Percentiles rank a stretch among this genome's conserved stretches.
Conservation (phyloP, 352 stramenopile species). For the Pythium grandisporangium region DNA sequence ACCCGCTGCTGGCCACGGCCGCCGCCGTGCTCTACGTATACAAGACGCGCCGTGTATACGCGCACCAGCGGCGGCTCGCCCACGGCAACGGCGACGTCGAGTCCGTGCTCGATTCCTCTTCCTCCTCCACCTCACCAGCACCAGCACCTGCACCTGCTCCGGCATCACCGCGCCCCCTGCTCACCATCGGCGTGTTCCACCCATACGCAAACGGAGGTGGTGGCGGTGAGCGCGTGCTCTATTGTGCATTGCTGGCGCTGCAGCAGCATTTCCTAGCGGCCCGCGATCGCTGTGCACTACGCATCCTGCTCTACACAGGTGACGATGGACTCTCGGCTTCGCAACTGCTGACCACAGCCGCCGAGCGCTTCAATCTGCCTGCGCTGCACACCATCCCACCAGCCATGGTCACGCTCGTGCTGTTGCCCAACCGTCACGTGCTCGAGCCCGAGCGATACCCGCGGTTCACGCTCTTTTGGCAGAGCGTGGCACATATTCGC, state of each 20-base stretch:
- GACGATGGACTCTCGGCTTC: conserved; percentile 55
- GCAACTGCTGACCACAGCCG: conserved; percentile 68
- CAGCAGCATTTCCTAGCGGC: conserved; percentile 20
- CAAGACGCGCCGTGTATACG: conserved; percentile 30
- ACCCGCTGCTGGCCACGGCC: conserved; percentile 14
- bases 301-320: conserved; percentile 62
- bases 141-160: too few relatives aligned
- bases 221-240: conserved; percentile 98
- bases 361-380: conserved; percentile 83
- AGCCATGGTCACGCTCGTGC: conserved; percentile 58
- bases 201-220: conserved; percentile 93
- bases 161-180: conserved; percentile 4
- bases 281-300: conserved; percentile 12
- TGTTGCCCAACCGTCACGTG: conserved; percentile 47
- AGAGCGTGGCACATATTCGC: conserved; percentile 92
- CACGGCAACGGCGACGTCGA: not conserved
- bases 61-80: conserved; percentile 11
- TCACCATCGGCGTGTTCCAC: conserved; percentile 90
- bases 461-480: conserved; percentile 93
- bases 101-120: too few relatives aligned
- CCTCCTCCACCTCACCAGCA: too few relatives aligned
- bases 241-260: conserved; percentile 91
- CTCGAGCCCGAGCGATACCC: conserved; percentile 77
- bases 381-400: conserved; percentile 54
- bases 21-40: conserved; percentile 20